A percentile compares a stretch with the other conserved stretches of the same genome.
These are phyloP conservation scores for Drechmeria coniospora DNA, from an alignment of 2,329 filamentous ascomycete genomes.

Conservation along the genomic window DNA sequence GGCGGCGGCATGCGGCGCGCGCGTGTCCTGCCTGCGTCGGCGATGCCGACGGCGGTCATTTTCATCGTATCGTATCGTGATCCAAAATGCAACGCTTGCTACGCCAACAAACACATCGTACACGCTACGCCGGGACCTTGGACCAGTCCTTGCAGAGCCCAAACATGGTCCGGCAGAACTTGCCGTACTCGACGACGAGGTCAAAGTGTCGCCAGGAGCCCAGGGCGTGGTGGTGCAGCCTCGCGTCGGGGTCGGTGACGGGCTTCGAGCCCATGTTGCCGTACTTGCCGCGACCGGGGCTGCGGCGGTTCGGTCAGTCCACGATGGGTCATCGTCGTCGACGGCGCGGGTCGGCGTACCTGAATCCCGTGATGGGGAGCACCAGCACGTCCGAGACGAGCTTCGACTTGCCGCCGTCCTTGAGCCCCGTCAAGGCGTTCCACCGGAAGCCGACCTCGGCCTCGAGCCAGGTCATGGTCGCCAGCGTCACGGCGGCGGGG, in stretches of 20 bases:
- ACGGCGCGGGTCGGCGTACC: constrained; percentile 5
- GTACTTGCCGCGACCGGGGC: constrained; percentile 9
- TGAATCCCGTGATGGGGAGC: constrained; percentile 10
- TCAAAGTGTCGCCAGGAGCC: constrained; percentile 10
- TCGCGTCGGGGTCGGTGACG: constrained; percentile 7
- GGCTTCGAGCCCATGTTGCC: constrained; percentile 11
- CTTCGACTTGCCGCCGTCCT: constrained; percentile 9
- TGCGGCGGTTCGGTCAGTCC: not conserved
- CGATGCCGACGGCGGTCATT: no score
- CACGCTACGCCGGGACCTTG: constrained; percentile 5
- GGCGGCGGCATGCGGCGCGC: no score
- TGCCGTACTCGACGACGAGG: constrained; percentile 9
- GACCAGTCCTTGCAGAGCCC: constrained; percentile 9
- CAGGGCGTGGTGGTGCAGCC: constrained; percentile 9
- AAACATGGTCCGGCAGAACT: constrained; percentile 10
- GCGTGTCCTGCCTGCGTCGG: no score
- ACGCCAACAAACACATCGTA: not conserved
- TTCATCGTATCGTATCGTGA: no score
- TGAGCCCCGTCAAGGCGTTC: constrained; percentile 9
- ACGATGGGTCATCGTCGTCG: not conserved
- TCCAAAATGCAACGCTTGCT: not conserved
- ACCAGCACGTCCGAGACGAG: constrained; percentile 9
- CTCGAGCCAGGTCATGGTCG: constrained; percentile 8
- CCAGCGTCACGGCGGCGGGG: constrained; percentile 10
- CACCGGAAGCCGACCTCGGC: constrained; percentile 8